Evolutionary conservation across 2,329 filamentous ascomycete genomes (phyloP).

Genomic region (Dissoconium aciculare): DNA sequence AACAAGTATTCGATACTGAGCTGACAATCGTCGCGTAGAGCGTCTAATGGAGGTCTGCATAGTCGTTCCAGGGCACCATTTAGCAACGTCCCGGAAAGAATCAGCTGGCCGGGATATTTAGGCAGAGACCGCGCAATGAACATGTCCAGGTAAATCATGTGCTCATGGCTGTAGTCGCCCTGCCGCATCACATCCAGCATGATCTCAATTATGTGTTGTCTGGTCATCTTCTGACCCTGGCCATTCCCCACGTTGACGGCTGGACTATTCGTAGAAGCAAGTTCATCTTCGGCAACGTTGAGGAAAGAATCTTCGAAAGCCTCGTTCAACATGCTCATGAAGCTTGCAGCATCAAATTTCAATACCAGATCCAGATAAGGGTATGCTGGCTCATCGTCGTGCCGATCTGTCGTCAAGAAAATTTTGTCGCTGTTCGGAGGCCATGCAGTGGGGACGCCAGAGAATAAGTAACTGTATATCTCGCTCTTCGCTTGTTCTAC

Average conservation of each 20-base stretch:
- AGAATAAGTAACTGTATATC: slow-evolving; percentile 87
- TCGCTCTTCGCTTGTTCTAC: slow-evolving; percentile 68
- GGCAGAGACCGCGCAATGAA: slow-evolving; percentile 91
- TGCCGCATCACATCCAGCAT: slow-evolving; percentile 79
- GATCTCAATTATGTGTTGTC: slow-evolving; percentile 86
- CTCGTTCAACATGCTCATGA: slow-evolving; percentile 89
- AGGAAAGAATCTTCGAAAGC: slow-evolving; percentile 91
- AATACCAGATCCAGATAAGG: slow-evolving; percentile 73
- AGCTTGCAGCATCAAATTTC: slow-evolving; percentile 77
- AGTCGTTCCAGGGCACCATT: slow-evolving; percentile 67
- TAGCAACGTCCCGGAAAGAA: slow-evolving; percentile 74
- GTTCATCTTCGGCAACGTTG: slow-evolving; percentile 51
- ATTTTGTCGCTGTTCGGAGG: slow-evolving; percentile 47
- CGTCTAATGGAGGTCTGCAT: slow-evolving; percentile 66
- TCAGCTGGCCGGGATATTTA: slow-evolving; percentile 90
- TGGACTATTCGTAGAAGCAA: no score
- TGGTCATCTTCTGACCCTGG: slow-evolving; percentile 42
- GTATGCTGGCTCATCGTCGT: slow-evolving; percentile 56
- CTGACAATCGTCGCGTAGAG: slow-evolving; percentile 83
- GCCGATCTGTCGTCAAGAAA: slow-evolving; percentile 44
- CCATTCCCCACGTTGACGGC: slow-evolving; percentile 14
- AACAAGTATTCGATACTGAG: slow-evolving; percentile 92
- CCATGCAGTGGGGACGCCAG: slow-evolving; percentile 63
- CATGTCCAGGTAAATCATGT: slow-evolving; percentile 95
- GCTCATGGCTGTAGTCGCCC: slow-evolving; percentile 57